Percentiles rank a stretch among this genome's conserved stretches.
Evolutionary conservation across 768 basidiomycete genomes (phyloP).

Genomic region (Termitomyces titanicus): DNA sequence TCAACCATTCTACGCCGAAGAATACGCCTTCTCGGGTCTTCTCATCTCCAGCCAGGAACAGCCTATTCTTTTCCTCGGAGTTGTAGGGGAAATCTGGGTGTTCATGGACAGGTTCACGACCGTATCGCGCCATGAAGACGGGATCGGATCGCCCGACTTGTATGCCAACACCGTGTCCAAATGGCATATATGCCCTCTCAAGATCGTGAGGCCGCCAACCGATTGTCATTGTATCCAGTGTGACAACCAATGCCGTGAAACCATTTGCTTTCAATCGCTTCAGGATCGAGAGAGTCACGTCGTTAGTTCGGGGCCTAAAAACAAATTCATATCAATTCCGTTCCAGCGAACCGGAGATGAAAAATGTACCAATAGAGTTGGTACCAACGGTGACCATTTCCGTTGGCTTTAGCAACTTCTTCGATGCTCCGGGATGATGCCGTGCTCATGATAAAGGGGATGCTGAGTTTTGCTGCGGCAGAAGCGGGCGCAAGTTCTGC

Average conservation of each 20-base stretch:
- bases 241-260: slow-evolving; percentile 72
- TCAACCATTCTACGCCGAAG: slow-evolving; percentile 61
- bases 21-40: slow-evolving; percentile 32
- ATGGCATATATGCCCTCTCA: slow-evolving; percentile 60
- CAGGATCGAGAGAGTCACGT: slow-evolving; percentile 62
- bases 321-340: neutral
- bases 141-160: slow-evolving; percentile 75
- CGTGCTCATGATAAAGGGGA: slow-evolving; percentile 76
- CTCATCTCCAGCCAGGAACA: slow-evolving; percentile 43
- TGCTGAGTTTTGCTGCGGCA: slow-evolving; percentile 55
- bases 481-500: slow-evolving; percentile 70
- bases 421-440: slow-evolving; percentile 73
- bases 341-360: neutral
- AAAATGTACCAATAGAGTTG: slow-evolving; percentile 70
- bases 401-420: slow-evolving; percentile 69
- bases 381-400: slow-evolving; percentile 68
- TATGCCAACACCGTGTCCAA: slow-evolving; percentile 58
- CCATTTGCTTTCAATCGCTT: slow-evolving; percentile 61
- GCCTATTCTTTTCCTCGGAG: slow-evolving; percentile 39
- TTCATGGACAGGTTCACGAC: slow-evolving; percentile 41
- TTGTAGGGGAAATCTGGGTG: slow-evolving; percentile 58
- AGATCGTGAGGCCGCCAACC: slow-evolving; percentile 82
- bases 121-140: slow-evolving; percentile 64
- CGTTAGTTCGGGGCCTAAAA: slow-evolving; percentile 56
- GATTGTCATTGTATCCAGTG: slow-evolving; percentile 68